Percentiles rank a stretch among this genome's conserved stretches.
These are phyloP conservation scores for Fraxinus baroniana DNA, from an alignment of 305 asterid species.

Conservation along the genomic window DNA sequence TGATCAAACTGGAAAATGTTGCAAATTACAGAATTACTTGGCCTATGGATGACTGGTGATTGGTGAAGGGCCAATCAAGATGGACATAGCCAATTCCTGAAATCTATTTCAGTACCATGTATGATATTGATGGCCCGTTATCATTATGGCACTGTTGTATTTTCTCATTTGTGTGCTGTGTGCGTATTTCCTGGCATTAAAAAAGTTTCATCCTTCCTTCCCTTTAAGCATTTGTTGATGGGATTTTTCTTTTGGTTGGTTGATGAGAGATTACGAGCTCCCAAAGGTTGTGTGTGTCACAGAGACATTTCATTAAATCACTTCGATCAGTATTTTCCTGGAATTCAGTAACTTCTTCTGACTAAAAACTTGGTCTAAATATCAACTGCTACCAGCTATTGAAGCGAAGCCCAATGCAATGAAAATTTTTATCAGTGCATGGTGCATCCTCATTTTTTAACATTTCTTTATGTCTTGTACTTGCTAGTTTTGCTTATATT, in stretches of 20 bases:
- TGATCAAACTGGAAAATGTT: not conserved
- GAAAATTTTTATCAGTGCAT: not conserved
- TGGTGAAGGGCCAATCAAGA: not conserved
- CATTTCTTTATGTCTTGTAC: not conserved
- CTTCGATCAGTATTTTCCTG: not conserved
- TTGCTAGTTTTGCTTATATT: not conserved
- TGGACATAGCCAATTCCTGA: not conserved
- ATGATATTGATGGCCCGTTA: not conserved
- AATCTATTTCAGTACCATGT: not conserved
- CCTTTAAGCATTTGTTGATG: not conserved
- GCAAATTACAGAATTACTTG: not conserved
- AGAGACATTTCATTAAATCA: not conserved
- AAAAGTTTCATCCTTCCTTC: not conserved
- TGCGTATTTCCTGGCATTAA: not conserved
- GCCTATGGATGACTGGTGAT: not conserved
- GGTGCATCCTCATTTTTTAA: not conserved
- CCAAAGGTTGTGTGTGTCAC: not conserved
- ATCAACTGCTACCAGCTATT: not conserved
- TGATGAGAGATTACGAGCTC: not conserved
- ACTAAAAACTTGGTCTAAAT: not conserved
- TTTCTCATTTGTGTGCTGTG: not conserved
- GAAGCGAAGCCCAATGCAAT: not conserved
- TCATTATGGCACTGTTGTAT: not conserved
- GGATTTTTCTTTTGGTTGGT: not conserved
- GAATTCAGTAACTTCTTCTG: not conserved